Base-by-base conservation (phyloP, 2,329 filamentous ascomycete species). In the Fusarium udum region DNA sequence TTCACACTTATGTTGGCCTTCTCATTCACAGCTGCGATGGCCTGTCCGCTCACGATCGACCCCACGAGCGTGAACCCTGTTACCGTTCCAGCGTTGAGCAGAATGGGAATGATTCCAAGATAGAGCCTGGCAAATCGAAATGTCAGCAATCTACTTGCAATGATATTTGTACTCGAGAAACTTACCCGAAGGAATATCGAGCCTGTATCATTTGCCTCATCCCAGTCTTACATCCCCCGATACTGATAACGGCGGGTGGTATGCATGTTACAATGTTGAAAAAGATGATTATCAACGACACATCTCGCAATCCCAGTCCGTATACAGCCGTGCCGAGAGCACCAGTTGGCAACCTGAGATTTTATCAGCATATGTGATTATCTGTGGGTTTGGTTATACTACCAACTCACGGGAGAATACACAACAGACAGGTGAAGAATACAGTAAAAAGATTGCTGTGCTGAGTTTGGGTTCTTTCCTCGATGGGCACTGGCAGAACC, bases 181-280 rank as follows among this genome's bases (percentile, higher is more conserved):
- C 74, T 36, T 48, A 87, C 83, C 88, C 88, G 75, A 89, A 91
- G 1, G 86, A 86, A 78, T 89, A 91, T 36, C 89, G 84, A n/a
- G 89, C 88, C 73, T 90, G 88, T 11, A 91, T 85, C 77, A 90
- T 85, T 77, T 91, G 88, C 24, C 89, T 83, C 82, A 91, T 83
- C 20, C 88, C 89, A 6, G 88, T 91, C 64, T 85, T 83, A 22
- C 87, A 86, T 2, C 88, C 88, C 16, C 86, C 84, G 3, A 87
- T 86, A 8, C 86, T 86, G 74, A 91, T 83, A 72, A 87, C 89
- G 1, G 88, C 88, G 4, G 88, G 86, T 1, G 88, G 87, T 10
- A 87, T 78, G 14, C 84, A 85, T n/a, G 85, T 87, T 22, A 89
- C 69, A 28, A 89, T 74, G 18, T 83, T 84, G 78, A 91, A 91